These are phyloP conservation scores for Castanea sativa DNA, from an alignment of 306 rosid species.

Conservation along the genomic window DNA sequence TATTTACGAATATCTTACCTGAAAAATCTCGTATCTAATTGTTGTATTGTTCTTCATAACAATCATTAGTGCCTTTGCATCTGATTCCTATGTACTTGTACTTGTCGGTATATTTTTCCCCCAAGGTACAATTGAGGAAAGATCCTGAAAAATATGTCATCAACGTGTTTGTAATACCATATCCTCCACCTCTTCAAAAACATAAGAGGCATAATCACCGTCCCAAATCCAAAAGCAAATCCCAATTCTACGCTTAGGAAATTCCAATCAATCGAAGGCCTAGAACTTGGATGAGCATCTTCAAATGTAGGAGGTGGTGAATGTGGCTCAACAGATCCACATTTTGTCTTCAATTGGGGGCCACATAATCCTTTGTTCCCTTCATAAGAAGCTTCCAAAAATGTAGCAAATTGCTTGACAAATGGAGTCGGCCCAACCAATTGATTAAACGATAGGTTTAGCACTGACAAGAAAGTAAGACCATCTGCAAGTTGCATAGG, in stretches of 20 bases:
- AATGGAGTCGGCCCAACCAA: slow-evolving; percentile 1
- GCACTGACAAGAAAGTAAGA: slow-evolving; percentile 24
- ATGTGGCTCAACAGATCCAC: neutral
- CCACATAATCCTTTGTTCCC: slow-evolving; percentile 21
- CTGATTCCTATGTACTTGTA: neutral
- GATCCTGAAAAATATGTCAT: neutral
- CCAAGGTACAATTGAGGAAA: neutral
- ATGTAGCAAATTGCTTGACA: slow-evolving; percentile 5
- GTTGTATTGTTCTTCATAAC: neutral
- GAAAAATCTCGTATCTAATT: no score
- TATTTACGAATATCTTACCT: no score
- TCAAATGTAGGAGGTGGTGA: neutral
- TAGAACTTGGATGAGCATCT: neutral
- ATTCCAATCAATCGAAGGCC: neutral
- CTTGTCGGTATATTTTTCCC: neutral
- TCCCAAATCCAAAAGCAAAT: neutral
- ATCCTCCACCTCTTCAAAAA: slow-evolving; percentile 1
- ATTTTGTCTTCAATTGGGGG: neutral
- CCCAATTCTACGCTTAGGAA: slow-evolving; percentile 1
- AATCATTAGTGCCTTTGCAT: slow-evolving; percentile 13
- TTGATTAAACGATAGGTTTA: slow-evolving; percentile 30
- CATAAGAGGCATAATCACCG: slow-evolving; percentile 3
- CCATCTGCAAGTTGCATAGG: neutral
- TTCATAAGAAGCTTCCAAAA: neutral
- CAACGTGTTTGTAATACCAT: neutral